These are phyloP conservation scores for Psidium guajava DNA, from an alignment of 345 rosid species.

Conservation along the genomic window DNA sequence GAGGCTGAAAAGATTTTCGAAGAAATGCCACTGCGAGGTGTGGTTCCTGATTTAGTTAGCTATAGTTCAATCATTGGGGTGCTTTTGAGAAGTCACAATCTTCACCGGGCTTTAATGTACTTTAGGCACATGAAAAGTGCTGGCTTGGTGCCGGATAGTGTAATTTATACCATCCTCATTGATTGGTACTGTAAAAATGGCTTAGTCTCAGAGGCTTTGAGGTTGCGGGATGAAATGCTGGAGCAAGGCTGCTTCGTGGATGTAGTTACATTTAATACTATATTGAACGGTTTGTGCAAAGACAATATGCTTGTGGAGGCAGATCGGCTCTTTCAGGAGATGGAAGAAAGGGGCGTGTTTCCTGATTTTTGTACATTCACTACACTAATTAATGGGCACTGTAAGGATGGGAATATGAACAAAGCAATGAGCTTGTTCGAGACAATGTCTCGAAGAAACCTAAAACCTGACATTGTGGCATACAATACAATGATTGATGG, in stretches of 20 bases:
- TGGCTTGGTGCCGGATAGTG: constrained; percentile 57
- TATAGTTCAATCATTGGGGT: constrained; percentile 32
- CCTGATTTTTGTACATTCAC: constrained; percentile 73
- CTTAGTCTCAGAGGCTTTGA: constrained; percentile 42
- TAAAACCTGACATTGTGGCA: constrained; percentile 64
- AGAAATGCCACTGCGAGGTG: constrained; percentile 34
- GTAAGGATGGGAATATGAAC: constrained; percentile 63
- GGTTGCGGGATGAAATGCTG: constrained; percentile 56
- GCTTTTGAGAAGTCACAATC: constrained; percentile 12
- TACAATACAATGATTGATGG: constrained; percentile 75
- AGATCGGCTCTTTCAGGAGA: constrained; percentile 49
- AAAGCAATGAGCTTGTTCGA: constrained; percentile 41
- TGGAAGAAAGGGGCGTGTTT: constrained; percentile 47
- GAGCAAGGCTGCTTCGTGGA: constrained; percentile 62
- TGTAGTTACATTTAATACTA: constrained; percentile 60
- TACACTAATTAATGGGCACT: constrained; percentile 61
- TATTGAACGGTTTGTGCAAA: constrained; percentile 70
- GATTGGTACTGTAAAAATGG: constrained; percentile 64
- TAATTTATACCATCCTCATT: constrained; percentile 64
- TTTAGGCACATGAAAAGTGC: constrained; percentile 35
- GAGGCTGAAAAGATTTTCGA: constrained; percentile 44
- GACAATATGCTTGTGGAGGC: constrained; percentile 58
- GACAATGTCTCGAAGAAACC: constrained; percentile 45
- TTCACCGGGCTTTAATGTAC: constrained; percentile 36
- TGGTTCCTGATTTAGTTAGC: constrained; percentile 64